phyloP scores from a whole-genome alignment of 352 stramenopile genomes.

The Thalassiosira oceanica region DNA sequence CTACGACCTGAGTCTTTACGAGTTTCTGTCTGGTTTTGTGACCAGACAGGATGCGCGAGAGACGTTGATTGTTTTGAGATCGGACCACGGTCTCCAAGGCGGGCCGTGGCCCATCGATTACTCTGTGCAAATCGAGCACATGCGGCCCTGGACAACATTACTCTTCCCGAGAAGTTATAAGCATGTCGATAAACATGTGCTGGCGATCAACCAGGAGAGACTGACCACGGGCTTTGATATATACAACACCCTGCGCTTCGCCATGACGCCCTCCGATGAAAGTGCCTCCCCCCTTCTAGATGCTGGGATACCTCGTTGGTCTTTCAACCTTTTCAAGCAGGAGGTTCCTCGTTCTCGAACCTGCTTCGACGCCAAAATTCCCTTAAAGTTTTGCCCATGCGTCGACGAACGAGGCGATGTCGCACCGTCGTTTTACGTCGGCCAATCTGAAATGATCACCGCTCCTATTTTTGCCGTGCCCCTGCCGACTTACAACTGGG shows the following conservation, averaged over 20 bases:
- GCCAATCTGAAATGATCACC: slow-evolving; percentile 7
- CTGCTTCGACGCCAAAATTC: slow-evolving; percentile 44
- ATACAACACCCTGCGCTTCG: slow-evolving; percentile 43
- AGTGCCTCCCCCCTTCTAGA: slow-evolving; percentile 3
- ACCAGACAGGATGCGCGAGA: slow-evolving; percentile 19
- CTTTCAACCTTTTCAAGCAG: slow-evolving; percentile 38
- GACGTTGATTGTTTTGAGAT: slow-evolving; percentile 56
- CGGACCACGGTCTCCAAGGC: slow-evolving; percentile 58
- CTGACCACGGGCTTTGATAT: slow-evolving; percentile 53
- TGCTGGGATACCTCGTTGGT: slow-evolving; percentile 37
- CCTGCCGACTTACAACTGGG: slow-evolving; percentile 20
- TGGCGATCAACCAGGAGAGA: too few relatives aligned
- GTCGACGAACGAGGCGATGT: slow-evolving; percentile 14
- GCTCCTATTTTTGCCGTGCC: background rate
- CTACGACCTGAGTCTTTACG: slow-evolving; percentile 43
- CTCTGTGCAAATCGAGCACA: slow-evolving; percentile 53
- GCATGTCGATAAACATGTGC: slow-evolving; percentile 25
- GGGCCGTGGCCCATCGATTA: slow-evolving; percentile 35
- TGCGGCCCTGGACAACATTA: slow-evolving; percentile 52
- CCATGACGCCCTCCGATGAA: slow-evolving; percentile 26
- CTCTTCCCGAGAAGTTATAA: slow-evolving; percentile 40
- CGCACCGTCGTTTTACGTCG: slow-evolving; percentile 24
- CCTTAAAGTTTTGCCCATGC: slow-evolving; percentile 23
- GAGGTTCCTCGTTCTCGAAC: slow-evolving; percentile 16
- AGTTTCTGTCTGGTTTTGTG: slow-evolving; percentile 45